A percentile compares a stretch with the other conserved stretches of the same genome.
phyloP scores from a whole-genome alignment of 2,329 filamentous ascomycete species.

The Nannizziopsis arthrosporioides region DNA sequence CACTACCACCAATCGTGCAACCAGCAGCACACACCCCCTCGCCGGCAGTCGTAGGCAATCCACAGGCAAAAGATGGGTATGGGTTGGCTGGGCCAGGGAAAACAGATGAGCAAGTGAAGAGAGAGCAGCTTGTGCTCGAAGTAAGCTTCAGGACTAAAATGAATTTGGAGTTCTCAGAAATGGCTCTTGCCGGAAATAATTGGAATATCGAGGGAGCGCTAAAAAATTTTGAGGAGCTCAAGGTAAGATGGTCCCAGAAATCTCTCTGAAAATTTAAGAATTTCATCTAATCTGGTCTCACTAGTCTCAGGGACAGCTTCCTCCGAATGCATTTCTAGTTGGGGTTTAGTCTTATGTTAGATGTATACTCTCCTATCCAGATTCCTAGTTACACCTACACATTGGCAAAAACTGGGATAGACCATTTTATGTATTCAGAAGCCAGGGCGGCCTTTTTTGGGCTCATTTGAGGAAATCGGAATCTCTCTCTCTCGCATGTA shows the following conservation, averaged over 20 bases:
- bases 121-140: conserved; percentile 58
- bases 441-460: no score
- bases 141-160: conserved; percentile 69
- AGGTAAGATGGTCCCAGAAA: conserved; percentile 40
- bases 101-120: conserved; percentile 43
- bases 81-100: conserved; percentile 35
- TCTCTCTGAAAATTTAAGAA: not conserved
- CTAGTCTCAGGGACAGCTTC: conserved; percentile 16
- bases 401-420: not conserved
- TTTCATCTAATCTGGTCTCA: not conserved
- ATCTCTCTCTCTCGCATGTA: no score
- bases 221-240: conserved; percentile 61
- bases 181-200: conserved; percentile 66
- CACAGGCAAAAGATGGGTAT: conserved; percentile 29
- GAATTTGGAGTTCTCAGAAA: conserved; percentile 62
- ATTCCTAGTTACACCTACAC: not conserved
- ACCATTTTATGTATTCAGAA: no score
- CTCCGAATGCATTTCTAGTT: conserved; percentile 15
- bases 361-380: not conserved
- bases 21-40: conserved; percentile 16
- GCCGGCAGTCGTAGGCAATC: conserved; percentile 16
- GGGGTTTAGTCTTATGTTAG: conserved; percentile 9
- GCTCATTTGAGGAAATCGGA: no score
- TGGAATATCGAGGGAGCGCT: conserved; percentile 73
- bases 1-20: conserved; percentile 26